Base-by-base conservation (phyloP, 2,329 filamentous ascomycete species). In the Neurospora crassa region DNA sequence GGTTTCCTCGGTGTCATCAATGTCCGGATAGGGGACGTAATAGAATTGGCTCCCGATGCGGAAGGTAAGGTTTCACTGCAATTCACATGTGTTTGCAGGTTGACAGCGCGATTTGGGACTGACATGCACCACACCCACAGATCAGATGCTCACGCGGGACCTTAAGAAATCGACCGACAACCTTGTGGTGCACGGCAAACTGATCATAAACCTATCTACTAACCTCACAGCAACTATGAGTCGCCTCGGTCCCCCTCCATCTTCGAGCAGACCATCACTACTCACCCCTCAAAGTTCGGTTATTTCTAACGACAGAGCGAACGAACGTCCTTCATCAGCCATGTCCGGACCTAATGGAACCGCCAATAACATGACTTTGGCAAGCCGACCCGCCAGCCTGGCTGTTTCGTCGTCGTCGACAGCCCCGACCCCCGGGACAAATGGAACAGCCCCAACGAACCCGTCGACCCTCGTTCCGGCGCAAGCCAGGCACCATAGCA, bases 101-200 rank as follows among this genome's bases (percentile, higher is more conserved):
- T 29, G 14, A 10, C 16, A 11, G 53, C 29, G 53, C 29, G 29
- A 37, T 10, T 41, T 72, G 73, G 73, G 68, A 74, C 76, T 79
- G 71, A 77, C 73, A 67, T 70, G 68, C 45, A 68, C 53, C 63
- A 6, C 71, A 68, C 67, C 67, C 76, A 89, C 89, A 98, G 88
- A 98, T 89, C 94, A 98, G 83, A 99, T 98, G 95, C 92, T 99
- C 79, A 98, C 96, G 69, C 87, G 94, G 76, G 96, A 99, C 80
- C 87, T 99, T 42, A 97, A 98, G 80, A 98, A 97, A 82, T 97
- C 96, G 6, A 97, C 94, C 72, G 96, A 99, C 80, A 98, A 98
- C 79, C 89, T 99, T 68, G 94, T 98, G 71, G 96, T 99, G 42
- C 94, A 99, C 79, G 96, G 96, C 74, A 98, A 98, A 82, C 88